Conservation (phyloP, 306 rosid species). For the Vigna unguiculata region DNA sequence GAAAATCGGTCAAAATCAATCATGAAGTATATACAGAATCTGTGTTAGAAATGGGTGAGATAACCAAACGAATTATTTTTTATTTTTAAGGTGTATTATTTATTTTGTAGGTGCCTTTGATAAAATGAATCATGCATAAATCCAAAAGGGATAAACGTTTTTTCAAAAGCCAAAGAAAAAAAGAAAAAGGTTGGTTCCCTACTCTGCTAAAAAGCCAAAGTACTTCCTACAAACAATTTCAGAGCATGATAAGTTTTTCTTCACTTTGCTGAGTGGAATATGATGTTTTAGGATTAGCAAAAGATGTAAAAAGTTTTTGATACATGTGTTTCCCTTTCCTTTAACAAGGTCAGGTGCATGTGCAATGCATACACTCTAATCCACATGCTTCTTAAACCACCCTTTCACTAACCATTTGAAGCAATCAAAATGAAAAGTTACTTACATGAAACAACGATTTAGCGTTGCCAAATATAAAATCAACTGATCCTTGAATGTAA, state of each 20-base stretch:
- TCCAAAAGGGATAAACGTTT: slow-evolving; percentile 61
- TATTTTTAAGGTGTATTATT: slow-evolving; percentile 27
- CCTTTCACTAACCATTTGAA: too few relatives aligned
- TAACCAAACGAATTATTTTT: slow-evolving; percentile 49
- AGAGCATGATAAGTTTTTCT: slow-evolving; percentile 39
- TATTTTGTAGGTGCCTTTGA: slow-evolving; percentile 55
- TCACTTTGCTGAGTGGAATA: slow-evolving; percentile 28
- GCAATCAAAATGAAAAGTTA: too few relatives aligned
- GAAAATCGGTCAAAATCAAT: slow-evolving; percentile 87
- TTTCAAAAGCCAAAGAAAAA: slow-evolving; percentile 49
- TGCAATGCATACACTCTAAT: too few relatives aligned
- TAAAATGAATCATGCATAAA: slow-evolving; percentile 63
- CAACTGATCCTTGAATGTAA: slow-evolving; percentile 70
- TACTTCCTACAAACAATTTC: slow-evolving; percentile 52
- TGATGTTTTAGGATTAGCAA: slow-evolving; percentile 40
- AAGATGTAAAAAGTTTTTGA: neutral
- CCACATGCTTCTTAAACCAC: too few relatives aligned
- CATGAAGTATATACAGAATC: slow-evolving; percentile 62
- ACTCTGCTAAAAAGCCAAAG: slow-evolving; percentile 61
- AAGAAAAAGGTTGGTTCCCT: slow-evolving; percentile 59
- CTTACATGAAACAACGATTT: slow-evolving; percentile 66
- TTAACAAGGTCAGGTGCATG: slow-evolving; percentile 53
- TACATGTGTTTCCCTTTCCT: slow-evolving; percentile 33
- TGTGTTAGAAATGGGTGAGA: slow-evolving; percentile 56
- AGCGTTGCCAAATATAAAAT: slow-evolving; percentile 69